Base-by-base conservation (phyloP, 2,329 filamentous ascomycete species). In the Sclerotinia trifoliorum region DNA sequence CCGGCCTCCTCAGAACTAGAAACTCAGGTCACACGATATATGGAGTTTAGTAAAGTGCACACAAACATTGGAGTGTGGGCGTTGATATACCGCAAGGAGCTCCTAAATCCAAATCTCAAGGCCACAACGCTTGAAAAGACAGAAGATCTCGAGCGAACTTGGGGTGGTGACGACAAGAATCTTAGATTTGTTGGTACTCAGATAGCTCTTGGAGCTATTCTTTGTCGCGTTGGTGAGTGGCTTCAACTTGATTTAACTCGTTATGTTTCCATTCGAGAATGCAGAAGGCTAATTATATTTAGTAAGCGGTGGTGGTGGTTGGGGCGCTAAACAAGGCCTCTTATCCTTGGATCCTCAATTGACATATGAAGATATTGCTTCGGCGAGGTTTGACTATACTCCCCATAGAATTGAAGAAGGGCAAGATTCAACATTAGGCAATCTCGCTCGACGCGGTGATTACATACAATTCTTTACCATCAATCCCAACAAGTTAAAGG, bases 301-400 rank as follows among this genome's bases (percentile, higher is more conserved):
- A 84, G 86, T 94, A 71, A 93, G 91, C 74, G 92, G 92, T 5
- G 92, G 92, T 57, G 92, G 92, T 54, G 92, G 92, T 26, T 96
- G 92, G 92, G 92, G 92, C 21, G 82, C 85, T 67, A 95, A 94
- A 77, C 88, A 90, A 74, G 92, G 92, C 0, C 80, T 96, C 0
- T 80, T 96, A 3, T 92, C 92, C 7, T 82, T 96, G 5, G 92
- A 95, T 75, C 91, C 92, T 4, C 85, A 92, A 71, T 83, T 81
- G 21, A 81, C 78, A 26, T 85, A 86, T 73, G 80, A 79, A n/a
- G 73, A 80, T 24, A 76, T 81, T 10, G 82, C 84, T 51, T 80
- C 86, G 46, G 82, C 85, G 26, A 80, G 83, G 64, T 81, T 89
- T 72, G 80, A 84, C 48, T 87, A 88, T 70, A 68, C 65, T 4